phyloP scores from a whole-genome alignment of 441 rosid species.

The Adansonia grandidieri region DNA sequence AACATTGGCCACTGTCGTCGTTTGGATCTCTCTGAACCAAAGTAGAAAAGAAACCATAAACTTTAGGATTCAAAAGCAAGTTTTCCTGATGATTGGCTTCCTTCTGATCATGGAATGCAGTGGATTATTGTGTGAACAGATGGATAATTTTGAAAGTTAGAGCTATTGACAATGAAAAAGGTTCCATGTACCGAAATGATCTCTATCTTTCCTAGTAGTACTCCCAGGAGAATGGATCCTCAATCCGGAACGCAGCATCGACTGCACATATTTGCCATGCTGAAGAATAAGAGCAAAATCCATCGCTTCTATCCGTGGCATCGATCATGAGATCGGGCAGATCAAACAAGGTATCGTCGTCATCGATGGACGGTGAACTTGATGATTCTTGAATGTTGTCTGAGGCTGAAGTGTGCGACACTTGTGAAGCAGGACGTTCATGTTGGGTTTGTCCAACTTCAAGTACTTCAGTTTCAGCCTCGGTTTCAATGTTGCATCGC shows the following conservation, averaged over 20 bases:
- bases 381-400: conserved; percentile 45
- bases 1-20: neutral
- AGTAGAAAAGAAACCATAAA: neutral
- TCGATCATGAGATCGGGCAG: conserved; percentile 74
- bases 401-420: conserved; percentile 35
- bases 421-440: conserved; percentile 25
- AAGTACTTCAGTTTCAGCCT: conserved; percentile 32
- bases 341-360: conserved; percentile 67
- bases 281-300: conserved; percentile 41
- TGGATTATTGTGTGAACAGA: conserved; percentile 1
- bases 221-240: conserved; percentile 61
- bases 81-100: conserved; percentile 12
- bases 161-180: neutral
- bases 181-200: neutral
- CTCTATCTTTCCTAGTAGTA: conserved; percentile 19
- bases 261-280: conserved; percentile 65
- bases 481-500: neutral
- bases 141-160: conserved; percentile 27
- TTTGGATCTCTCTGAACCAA: neutral
- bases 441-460: conserved; percentile 29
- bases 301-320: conserved; percentile 39
- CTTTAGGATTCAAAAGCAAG: neutral
- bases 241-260: conserved; percentile 52
- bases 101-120: conserved; percentile 1
- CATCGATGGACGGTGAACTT: conserved; percentile 48